These are phyloP conservation scores for Coemansia sp. DNA, from an alignment of 192 early-diverging fungal genomes.

Conservation along the genomic window DNA sequence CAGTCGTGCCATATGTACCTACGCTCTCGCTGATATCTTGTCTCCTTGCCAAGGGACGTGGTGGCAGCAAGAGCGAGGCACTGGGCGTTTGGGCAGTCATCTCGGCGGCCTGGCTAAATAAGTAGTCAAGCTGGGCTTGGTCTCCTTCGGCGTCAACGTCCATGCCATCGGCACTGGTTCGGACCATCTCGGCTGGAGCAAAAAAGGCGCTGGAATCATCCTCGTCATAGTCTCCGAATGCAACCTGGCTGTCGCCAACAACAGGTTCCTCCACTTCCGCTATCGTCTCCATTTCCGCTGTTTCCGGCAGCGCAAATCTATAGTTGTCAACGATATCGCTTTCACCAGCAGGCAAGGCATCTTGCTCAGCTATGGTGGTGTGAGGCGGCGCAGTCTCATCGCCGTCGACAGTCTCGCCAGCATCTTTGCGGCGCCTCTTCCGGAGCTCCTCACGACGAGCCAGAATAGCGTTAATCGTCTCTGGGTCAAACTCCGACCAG, in stretches of 20 bases:
- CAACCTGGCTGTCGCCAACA: not conserved
- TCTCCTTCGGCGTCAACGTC: slow-evolving; percentile 46
- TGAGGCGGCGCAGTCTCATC: slow-evolving; percentile 21
- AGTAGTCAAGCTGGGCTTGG: slow-evolving; percentile 43
- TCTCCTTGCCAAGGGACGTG: slow-evolving; percentile 7
- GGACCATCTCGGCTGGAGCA: slow-evolving; percentile 1
- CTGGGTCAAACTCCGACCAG: slow-evolving; percentile 54
- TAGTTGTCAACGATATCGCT: not conserved
- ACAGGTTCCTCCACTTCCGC: slow-evolving; percentile 59
- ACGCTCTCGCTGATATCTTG: not conserved
- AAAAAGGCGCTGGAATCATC: not conserved
- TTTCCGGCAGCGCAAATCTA: not conserved
- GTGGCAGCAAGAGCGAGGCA: slow-evolving; percentile 19
- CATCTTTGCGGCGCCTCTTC: slow-evolving; percentile 11
- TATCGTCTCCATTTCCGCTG: slow-evolving; percentile 55
- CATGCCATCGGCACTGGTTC: slow-evolving; percentile 17
- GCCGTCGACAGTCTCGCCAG: not conserved
- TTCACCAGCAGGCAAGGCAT: not conserved
- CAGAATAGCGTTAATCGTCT: slow-evolving; percentile 47
- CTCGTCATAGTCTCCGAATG: not conserved
- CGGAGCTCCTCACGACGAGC: slow-evolving; percentile 41
- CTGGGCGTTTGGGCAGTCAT: slow-evolving; percentile 18
- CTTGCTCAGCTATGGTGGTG: not conserved
- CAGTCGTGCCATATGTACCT: not conserved
- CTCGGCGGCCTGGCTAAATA: slow-evolving; percentile 45